These are phyloP conservation scores for Panellus pusillus DNA, from an alignment of 768 basidiomycete species.

Conservation along the genomic window DNA sequence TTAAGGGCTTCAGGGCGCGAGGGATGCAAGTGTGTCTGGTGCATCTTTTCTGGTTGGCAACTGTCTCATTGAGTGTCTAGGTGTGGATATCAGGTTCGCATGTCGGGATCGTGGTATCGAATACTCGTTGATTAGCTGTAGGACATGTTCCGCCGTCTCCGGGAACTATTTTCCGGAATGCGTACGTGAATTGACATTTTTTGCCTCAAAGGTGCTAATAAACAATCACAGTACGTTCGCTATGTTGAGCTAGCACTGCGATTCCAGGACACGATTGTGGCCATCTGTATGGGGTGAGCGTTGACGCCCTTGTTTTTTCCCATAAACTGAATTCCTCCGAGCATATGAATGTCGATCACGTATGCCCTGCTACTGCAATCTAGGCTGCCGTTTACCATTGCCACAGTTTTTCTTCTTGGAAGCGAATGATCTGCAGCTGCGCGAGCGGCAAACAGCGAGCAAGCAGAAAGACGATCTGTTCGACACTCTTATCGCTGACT, in stretches of 20 bases:
- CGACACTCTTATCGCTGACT: slow-evolving; percentile 63
- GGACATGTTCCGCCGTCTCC: slow-evolving; percentile 88
- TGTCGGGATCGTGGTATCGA: slow-evolving; percentile 2
- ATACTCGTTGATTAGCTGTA: slow-evolving; percentile 21
- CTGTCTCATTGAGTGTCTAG: slow-evolving; percentile 28
- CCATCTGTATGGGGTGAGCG: slow-evolving; percentile 76
- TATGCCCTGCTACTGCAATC: slow-evolving; percentile 32
- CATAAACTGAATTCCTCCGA: slow-evolving; percentile 31
- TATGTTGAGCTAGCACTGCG: slow-evolving; percentile 75
- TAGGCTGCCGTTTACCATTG: slow-evolving; percentile 11
- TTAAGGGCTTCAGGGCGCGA: slow-evolving; percentile 62
- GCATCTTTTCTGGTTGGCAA: slow-evolving; percentile 1
- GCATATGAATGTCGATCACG: slow-evolving; percentile 88
- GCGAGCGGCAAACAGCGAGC: slow-evolving; percentile 22
- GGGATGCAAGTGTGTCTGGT: slow-evolving; percentile 65
- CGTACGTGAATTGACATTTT: slow-evolving; percentile 44
- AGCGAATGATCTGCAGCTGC: slow-evolving; percentile 52
- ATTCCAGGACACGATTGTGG: slow-evolving; percentile 86
- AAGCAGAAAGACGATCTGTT: slow-evolving; percentile 39
- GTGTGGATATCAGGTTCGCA: slow-evolving; percentile 47
- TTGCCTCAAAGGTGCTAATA: slow-evolving; percentile 13
- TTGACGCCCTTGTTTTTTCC: slow-evolving; percentile 4
- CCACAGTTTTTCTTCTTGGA: slow-evolving; percentile 57
- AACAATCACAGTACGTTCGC: slow-evolving; percentile 51
- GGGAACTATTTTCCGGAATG: slow-evolving; percentile 85